Conservation (phyloP, 768 basidiomycete species). For the Pisolithus orientalis region DNA sequence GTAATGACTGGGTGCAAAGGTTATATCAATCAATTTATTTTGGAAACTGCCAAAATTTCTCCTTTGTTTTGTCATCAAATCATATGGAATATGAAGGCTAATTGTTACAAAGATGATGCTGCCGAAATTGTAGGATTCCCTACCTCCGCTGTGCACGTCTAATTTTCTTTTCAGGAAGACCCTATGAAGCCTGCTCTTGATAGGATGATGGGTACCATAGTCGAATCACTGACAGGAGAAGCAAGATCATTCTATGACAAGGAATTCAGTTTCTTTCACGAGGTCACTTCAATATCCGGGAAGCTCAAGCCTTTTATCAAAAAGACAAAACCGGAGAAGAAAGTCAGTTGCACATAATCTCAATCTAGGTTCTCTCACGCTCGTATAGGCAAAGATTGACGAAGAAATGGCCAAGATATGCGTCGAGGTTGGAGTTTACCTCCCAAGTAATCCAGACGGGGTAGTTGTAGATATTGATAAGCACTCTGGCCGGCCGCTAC, state of each 20-base stretch:
- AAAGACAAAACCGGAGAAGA: constrained; percentile 93
- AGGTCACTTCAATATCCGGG: constrained; percentile 96
- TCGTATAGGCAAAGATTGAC: constrained; percentile 86
- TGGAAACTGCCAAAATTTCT: constrained; percentile 95
- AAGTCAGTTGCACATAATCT: constrained; percentile 40
- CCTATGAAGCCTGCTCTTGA: constrained; percentile 96
- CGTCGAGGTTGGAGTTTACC: constrained; percentile 92
- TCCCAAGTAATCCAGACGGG: constrained; percentile 97
- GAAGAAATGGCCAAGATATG: constrained; percentile 97
- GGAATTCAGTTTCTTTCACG: constrained; percentile 93
- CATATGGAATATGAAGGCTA: constrained; percentile 99
- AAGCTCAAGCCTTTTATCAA: constrained; percentile 97
- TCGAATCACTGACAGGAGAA: constrained; percentile 80
- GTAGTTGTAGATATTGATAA: constrained; percentile 96
- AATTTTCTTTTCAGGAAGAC: constrained; percentile 59
- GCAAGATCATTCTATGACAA: constrained; percentile 87
- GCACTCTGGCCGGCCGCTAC: constrained; percentile 90
- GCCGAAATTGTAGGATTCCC: constrained; percentile 63
- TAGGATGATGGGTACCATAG: constrained; percentile 71
- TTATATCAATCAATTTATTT: constrained; percentile 92
- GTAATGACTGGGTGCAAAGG: constrained; percentile 38
- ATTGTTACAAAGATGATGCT: constrained; percentile 87
- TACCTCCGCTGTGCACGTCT: neutral
- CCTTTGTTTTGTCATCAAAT: constrained; percentile 99
- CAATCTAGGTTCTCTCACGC: neutral